Percentiles rank a stretch among this genome's conserved stretches.
Evolutionary conservation across 345 rosid species (phyloP).

Genomic region (Ceriops tagal): DNA sequence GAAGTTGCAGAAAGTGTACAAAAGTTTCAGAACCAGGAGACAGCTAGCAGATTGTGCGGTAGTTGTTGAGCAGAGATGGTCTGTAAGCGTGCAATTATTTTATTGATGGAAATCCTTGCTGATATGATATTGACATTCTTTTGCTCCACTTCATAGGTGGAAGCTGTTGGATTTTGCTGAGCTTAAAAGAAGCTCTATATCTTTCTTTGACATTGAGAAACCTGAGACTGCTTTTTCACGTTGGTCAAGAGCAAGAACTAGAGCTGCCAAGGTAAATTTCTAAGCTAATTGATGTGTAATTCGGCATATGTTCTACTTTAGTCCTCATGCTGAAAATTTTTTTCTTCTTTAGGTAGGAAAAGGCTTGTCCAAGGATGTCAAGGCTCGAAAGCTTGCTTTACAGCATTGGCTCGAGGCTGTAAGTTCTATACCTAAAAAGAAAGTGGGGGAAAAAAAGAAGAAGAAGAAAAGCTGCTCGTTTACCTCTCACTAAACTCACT

Average conservation of each 20-base stretch:
- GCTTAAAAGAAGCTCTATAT: slow-evolving; percentile 83
- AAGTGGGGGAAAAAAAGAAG: background rate
- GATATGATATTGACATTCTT: background rate
- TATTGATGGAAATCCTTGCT: background rate
- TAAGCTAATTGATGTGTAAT: slow-evolving; percentile 1
- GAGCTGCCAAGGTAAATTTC: slow-evolving; percentile 73
- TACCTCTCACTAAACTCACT: slow-evolving; percentile 16
- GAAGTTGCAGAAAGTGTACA: slow-evolving; percentile 85
- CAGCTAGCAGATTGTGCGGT: slow-evolving; percentile 93
- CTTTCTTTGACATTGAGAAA: slow-evolving; percentile 78
- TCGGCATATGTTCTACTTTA: background rate
- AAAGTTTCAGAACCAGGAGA: slow-evolving; percentile 86
- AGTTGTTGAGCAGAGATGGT: slow-evolving; percentile 93
- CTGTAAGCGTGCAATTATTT: slow-evolving; percentile 5
- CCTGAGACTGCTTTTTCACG: slow-evolving; percentile 81
- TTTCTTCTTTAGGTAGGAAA: slow-evolving; percentile 62
- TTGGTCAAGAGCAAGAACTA: slow-evolving; percentile 85
- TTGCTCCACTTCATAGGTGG: slow-evolving; percentile 54
- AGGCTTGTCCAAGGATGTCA: slow-evolving; percentile 79
- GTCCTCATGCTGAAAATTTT: background rate
- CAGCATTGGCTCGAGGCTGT: slow-evolving; percentile 99
- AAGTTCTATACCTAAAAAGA: slow-evolving; percentile 26
- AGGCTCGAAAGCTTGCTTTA: slow-evolving; percentile 81
- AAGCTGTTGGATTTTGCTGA: slow-evolving; percentile 87
- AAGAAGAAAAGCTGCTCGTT: background rate